Percentiles rank a stretch among this genome's conserved stretches.
Conservation (phyloP, 352 stramenopile species). For the Globisporangium carolinianum region DNA sequence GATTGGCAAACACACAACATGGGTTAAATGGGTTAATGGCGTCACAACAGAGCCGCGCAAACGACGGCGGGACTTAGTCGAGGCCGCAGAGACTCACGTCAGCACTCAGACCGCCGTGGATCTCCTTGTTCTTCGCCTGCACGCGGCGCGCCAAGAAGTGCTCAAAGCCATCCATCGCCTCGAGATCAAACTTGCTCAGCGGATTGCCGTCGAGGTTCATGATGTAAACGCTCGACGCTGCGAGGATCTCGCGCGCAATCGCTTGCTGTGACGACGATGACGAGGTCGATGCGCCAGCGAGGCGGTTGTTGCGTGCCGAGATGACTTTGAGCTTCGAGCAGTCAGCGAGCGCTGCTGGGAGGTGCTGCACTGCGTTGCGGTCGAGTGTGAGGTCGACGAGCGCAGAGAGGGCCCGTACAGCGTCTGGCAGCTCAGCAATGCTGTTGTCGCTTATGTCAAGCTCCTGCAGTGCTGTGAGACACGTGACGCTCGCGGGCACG, state of each 20-base stretch:
- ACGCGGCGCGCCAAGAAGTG: constrained; percentile 69
- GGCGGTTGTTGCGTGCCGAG: constrained; percentile 49
- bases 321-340: constrained; percentile 73
- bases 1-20: no score
- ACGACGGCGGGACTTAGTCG: constrained; percentile 23
- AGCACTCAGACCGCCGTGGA: constrained; percentile 67
- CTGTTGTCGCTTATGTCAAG: constrained; percentile 66
- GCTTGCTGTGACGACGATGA: constrained; percentile 18
- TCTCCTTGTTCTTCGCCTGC: constrained; percentile 83
- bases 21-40: no score
- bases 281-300: constrained; percentile 18
- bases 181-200: constrained; percentile 71
- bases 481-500: constrained; percentile 39
- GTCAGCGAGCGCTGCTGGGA: constrained; percentile 39
- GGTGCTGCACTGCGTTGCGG: constrained; percentile 34
- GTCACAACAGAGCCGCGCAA: background rate
- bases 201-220: constrained; percentile 80
- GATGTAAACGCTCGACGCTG: constrained; percentile 58
- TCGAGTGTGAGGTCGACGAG: constrained; percentile 70
- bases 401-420: constrained; percentile 36
- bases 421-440: constrained; percentile 32
- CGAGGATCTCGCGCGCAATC: constrained; percentile 53
- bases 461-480: constrained; percentile 50
- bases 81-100: constrained; percentile 80
- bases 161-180: constrained; percentile 73